Base-by-base conservation (phyloP, 2,329 filamentous ascomycete genomes). In the Colletotrichum tanaceti region DNA sequence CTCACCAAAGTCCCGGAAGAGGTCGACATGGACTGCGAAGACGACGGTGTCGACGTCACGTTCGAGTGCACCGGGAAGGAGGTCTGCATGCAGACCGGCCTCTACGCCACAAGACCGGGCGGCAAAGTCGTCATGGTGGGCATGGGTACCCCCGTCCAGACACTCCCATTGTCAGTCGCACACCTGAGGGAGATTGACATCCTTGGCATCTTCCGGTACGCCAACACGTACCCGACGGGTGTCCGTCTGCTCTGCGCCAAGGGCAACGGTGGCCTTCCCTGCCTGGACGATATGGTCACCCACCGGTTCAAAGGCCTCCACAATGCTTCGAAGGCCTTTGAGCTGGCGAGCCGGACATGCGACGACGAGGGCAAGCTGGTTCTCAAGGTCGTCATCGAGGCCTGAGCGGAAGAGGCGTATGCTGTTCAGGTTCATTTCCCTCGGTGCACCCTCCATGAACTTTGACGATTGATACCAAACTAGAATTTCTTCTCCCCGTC, bases 41-140 rank as follows among this genome's bases (percentile, higher is more conserved):
- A 91, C 59, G 86, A 83, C 1, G 90, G 91, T 54, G 86, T 93
- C 2, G 90, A 93, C 74, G 79, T 90, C 5, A 87, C 90, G 0
- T 93, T 93, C 71, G 91, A 94, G 78, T 93, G 91, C 75, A 93
- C 91, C 0, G 91, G 91, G 35, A 92, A 93, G 70, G 90, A 92
- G 71, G 84, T 87, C 0, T 93, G 91, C 76, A 89, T 93, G 80
- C 91, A 93, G 76, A 90, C 90, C 1, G 86, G 88, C n/a, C 87
- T 94, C 22, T 93, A 91, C 72, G 90, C 90, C 3, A 90, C 91
- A 11, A 85, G 85, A 66, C 85, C 91, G 0, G 92, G 91, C 32
- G 91, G 91, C 20, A 90, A 90, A 73, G 84, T 93, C 57, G 85
- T 94, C 77, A 89, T 94, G 77, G 91, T 94, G 28, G 92, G 91